phyloP scores from a whole-genome alignment of 306 rosid species.

The Dalbergia oliveri region DNA sequence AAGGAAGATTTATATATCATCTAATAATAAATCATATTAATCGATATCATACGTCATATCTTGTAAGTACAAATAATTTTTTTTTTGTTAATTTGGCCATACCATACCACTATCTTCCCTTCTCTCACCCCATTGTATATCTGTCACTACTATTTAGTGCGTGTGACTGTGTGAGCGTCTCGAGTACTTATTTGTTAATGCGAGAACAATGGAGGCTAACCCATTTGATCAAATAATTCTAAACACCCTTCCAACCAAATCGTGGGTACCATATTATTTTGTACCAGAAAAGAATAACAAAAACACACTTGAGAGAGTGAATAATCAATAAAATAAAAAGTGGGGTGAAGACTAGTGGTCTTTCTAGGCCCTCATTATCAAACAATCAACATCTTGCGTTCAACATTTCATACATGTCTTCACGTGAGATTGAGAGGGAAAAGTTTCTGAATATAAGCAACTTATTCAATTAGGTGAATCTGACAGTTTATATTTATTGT shows the following conservation, averaged over 20 bases:
- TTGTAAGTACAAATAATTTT: too few relatives aligned
- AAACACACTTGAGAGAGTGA: conserved; percentile 36
- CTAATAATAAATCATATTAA: too few relatives aligned
- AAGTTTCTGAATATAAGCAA: not conserved
- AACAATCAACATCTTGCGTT: conserved; percentile 48
- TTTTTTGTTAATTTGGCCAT: too few relatives aligned
- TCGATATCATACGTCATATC: too few relatives aligned
- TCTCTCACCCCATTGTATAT: not conserved
- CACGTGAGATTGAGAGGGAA: conserved; percentile 50
- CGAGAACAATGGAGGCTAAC: conserved; percentile 26
- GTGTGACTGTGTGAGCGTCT: not conserved
- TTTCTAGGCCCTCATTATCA: conserved; percentile 51
- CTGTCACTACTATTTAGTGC: not conserved
- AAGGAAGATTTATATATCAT: too few relatives aligned
- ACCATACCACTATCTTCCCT: not conserved
- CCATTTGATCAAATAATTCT: conserved; percentile 13
- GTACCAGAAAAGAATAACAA: conserved; percentile 32
- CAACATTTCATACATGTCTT: conserved; percentile 42
- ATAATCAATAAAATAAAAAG: not conserved
- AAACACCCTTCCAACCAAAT: conserved; percentile 30
- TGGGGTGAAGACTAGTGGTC: conserved; percentile 35
- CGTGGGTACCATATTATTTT: conserved; percentile 8
- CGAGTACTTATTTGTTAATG: conserved; percentile 23
- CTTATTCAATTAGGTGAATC: conserved; percentile 44
- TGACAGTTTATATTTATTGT: not conserved